phyloP scores from a whole-genome alignment of 1,139 yeast species.

The Sugiyamaella pinicola region DNA sequence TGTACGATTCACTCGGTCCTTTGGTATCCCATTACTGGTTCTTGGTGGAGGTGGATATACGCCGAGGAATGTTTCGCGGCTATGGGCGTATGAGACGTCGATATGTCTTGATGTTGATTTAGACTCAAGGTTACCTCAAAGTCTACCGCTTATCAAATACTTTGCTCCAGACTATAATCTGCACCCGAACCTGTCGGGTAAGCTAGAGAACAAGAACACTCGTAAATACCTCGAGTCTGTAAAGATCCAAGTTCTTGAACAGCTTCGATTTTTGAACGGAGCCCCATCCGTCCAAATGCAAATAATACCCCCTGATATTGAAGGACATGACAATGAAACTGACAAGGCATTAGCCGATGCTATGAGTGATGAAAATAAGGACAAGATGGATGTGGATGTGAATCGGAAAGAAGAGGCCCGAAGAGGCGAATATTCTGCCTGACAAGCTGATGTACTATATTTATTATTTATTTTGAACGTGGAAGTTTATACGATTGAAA shows the following conservation, averaged over 20 bases:
- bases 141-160: slow-evolving; percentile 80
- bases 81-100: slow-evolving; percentile 96
- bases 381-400: slow-evolving; percentile 22
- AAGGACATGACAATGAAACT: slow-evolving; percentile 64
- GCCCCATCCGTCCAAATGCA: slow-evolving; percentile 96
- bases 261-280: slow-evolving; percentile 75
- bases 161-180: slow-evolving; percentile 91
- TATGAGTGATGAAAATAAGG: slow-evolving; percentile 26
- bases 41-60: slow-evolving; percentile 99
- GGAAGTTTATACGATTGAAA: too few relatives aligned
- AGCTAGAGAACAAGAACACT: slow-evolving; percentile 84
- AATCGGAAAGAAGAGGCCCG: slow-evolving; percentile 22
- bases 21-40: slow-evolving; percentile 86
- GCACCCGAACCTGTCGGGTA: slow-evolving; percentile 87
- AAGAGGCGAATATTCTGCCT: slow-evolving; percentile 7
- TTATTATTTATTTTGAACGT: too few relatives aligned
- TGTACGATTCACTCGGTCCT: slow-evolving; percentile 79
- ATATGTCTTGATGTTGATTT: slow-evolving; percentile 77
- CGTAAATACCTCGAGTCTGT: slow-evolving; percentile 83
- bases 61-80: slow-evolving; percentile 88
- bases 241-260: slow-evolving; percentile 75
- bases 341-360: slow-evolving; percentile 48
- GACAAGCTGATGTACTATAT: too few relatives aligned
- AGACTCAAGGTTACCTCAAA: slow-evolving; percentile 74
- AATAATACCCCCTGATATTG: slow-evolving; percentile 82